A percentile compares a stretch with the other conserved stretches of the same genome.
Conservation (phyloP, 106 monocot species). For the Apostasia shenzhenica region DNA sequence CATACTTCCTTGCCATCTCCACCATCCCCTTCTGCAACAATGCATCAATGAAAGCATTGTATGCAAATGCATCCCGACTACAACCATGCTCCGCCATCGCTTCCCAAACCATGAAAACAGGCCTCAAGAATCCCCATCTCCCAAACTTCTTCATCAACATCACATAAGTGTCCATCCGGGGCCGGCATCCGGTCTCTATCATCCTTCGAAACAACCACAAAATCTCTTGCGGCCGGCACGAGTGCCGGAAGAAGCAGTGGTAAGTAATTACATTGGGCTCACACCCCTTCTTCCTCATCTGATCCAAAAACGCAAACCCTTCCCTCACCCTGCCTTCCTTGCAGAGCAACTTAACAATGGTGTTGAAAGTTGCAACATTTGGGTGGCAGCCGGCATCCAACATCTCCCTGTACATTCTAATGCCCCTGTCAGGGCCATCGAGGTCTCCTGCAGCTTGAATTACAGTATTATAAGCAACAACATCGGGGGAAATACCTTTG, state of each 20-base stretch:
- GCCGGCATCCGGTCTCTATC: conserved; percentile 47
- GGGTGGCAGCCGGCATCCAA: conserved; percentile 52
- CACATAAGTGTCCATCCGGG: conserved; percentile 86
- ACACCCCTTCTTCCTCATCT: conserved; percentile 50
- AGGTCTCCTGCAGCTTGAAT: conserved; percentile 55
- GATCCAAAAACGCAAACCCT: conserved; percentile 43
- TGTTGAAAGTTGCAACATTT: conserved; percentile 57
- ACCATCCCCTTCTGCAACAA: conserved; percentile 83
- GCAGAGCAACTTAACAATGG: conserved; percentile 67
- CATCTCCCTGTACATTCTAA: conserved; percentile 70
- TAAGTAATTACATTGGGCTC: conserved; percentile 74
- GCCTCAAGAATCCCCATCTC: conserved; percentile 88
- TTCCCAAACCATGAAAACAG: conserved; percentile 68
- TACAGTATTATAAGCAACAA: conserved; percentile 66
- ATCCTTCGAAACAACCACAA: conserved; percentile 65
- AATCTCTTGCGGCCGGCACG: conserved; percentile 54
- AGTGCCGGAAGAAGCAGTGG: conserved; percentile 73
- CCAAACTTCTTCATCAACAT: conserved; percentile 94
- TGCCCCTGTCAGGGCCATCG: conserved; percentile 52
- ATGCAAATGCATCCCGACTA: conserved; percentile 83
- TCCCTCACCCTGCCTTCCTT: conserved; percentile 59
- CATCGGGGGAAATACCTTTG: conserved; percentile 34
- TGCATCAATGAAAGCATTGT: conserved; percentile 83
- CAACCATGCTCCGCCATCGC: conserved; percentile 64
- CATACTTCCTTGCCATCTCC: conserved; percentile 76